phyloP scores from a whole-genome alignment of 768 basidiomycete species.

The Tricholoma saponaceum region DNA sequence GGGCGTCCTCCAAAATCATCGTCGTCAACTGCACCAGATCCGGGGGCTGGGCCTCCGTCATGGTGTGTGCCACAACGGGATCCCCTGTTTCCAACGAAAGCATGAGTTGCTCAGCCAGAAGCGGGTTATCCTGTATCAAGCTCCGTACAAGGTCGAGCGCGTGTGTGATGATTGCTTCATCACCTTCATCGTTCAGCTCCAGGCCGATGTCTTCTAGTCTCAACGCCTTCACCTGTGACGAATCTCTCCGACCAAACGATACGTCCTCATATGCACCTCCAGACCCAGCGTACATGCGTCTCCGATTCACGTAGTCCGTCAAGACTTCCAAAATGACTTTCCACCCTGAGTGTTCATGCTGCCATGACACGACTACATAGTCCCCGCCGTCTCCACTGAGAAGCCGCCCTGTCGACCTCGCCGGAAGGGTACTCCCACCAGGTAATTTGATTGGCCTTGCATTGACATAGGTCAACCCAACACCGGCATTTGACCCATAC shows the following conservation, averaged over 20 bases:
- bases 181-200: conserved; percentile 57
- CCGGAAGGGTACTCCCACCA: conserved; percentile 69
- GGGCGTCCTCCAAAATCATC: conserved; percentile 77
- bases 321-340: conserved; percentile 78
- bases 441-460: conserved; percentile 66
- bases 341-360: conserved; percentile 84
- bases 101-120: conserved; percentile 62
- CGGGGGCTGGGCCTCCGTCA: conserved; percentile 51
- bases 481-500: conserved; percentile 44
- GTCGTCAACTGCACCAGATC: conserved; percentile 79
- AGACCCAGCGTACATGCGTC: conserved; percentile 39
- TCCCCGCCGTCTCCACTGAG: conserved; percentile 72
- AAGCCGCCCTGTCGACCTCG: conserved; percentile 62
- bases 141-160: conserved; percentile 78
- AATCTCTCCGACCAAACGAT: conserved; percentile 46
- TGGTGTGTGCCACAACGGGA: conserved; percentile 47
- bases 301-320: conserved; percentile 65
- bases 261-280: conserved; percentile 46
- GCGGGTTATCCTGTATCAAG: conserved; percentile 67
- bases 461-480: conserved; percentile 61
- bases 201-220: conserved; percentile 68
- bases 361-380: conserved; percentile 72
- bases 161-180: conserved; percentile 65
- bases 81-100: conserved; percentile 59
- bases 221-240: conserved; percentile 37